Evolutionary conservation across 345 rosid genomes (phyloP).

Genomic region (Rhizophora apiculata): DNA sequence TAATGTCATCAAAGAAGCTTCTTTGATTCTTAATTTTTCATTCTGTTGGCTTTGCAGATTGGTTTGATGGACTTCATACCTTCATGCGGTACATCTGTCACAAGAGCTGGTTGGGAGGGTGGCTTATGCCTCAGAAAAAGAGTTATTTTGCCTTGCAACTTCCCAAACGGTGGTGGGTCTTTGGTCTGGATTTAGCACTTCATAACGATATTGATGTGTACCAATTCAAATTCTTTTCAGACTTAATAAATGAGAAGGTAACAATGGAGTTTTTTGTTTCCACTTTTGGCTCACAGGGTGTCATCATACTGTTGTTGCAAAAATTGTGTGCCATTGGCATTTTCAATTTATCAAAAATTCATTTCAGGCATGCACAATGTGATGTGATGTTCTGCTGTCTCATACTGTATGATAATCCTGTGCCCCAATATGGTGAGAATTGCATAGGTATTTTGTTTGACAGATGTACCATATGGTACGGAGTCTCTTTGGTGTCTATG

Average conservation of each 20-base stretch:
- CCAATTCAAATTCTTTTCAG: slow-evolving; percentile 97
- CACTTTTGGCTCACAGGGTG: too few species aligned
- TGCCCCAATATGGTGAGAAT: too few species aligned
- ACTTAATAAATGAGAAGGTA: slow-evolving; percentile 76
- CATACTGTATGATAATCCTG: too few species aligned
- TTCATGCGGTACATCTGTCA: slow-evolving; percentile 98
- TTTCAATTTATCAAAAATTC: too few species aligned
- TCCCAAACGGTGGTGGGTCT: slow-evolving; percentile 94
- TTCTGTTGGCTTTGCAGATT: slow-evolving; percentile 47
- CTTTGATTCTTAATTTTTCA: neutral
- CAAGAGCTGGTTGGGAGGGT: slow-evolving; percentile 99
- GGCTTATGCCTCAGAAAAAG: slow-evolving; percentile 99
- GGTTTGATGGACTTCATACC: slow-evolving; percentile 98
- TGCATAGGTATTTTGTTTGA: too few species aligned
- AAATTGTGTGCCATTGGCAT: too few species aligned
- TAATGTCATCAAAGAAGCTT: neutral
- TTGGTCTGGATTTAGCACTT: slow-evolving; percentile 97
- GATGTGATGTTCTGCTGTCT: too few species aligned
- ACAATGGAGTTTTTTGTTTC: neutral
- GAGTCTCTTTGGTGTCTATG: too few species aligned
- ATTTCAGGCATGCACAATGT: too few species aligned
- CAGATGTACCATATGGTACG: too few species aligned
- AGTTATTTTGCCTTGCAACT: slow-evolving; percentile 97
- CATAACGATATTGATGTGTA: slow-evolving; percentile 96
- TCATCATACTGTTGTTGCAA: too few species aligned